These are phyloP conservation scores for Teunomyces cretensis DNA, from an alignment of 805 yeast genomes.

Conservation along the genomic window DNA sequence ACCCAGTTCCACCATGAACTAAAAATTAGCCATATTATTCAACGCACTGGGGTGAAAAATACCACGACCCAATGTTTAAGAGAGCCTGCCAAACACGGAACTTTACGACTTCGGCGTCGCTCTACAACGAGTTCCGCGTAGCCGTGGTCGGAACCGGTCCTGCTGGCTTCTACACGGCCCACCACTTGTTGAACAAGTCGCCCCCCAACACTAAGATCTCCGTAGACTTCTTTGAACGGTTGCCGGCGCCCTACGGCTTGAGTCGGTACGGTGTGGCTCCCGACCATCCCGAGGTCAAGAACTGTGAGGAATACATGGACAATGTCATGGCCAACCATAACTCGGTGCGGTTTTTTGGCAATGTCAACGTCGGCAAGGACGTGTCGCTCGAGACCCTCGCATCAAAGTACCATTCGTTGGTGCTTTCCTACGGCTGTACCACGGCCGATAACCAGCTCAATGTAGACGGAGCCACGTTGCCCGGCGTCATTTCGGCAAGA, in stretches of 20 bases:
- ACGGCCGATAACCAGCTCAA: conserved; percentile 48
- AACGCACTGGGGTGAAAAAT: not conserved
- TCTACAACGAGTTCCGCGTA: conserved; percentile 22
- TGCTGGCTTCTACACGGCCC: conserved; percentile 89
- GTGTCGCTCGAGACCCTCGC: conserved; percentile 50
- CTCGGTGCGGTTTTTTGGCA: conserved; percentile 59
- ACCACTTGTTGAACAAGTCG: conserved; percentile 58
- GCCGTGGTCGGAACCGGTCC: conserved; percentile 97
- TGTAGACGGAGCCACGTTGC: conserved; percentile 58
- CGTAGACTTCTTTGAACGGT: conserved; percentile 77
- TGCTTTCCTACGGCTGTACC: conserved; percentile 82
- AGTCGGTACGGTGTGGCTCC: conserved; percentile 98
- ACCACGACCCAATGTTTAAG: not conserved
- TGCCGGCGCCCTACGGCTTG: conserved; percentile 90
- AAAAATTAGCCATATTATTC: not conserved
- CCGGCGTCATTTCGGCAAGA: conserved; percentile 77
- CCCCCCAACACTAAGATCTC: conserved; percentile 25
- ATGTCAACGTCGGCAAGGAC: conserved; percentile 65
- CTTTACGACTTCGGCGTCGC: not conserved
- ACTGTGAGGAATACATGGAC: conserved; percentile 71
- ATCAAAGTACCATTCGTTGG: conserved; percentile 65
- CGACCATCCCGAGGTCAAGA: conserved; percentile 95
- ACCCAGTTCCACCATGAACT: not conserved
- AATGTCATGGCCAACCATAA: conserved; percentile 38
- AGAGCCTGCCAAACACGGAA: not conserved